Evolutionary conservation across 306 rosid genomes (phyloP), one percentile per base, ranked within the genome.

Genomic region (Rosa chinensis): DNA sequence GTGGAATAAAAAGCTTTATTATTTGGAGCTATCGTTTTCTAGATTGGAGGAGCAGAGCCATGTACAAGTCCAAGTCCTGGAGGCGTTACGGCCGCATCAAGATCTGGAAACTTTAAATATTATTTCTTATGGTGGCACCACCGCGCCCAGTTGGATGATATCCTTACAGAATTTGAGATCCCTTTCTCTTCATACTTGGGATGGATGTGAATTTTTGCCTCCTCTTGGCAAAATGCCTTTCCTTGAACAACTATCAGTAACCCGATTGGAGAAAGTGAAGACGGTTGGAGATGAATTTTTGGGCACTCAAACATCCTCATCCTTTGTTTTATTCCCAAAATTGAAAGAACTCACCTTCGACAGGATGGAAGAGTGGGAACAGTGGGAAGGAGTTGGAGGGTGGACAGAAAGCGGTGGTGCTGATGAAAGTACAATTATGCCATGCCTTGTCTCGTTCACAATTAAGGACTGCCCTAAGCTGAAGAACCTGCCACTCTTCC

Each of bases 11-110:
- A 59, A 73, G 42, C 37, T 73, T 1, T 42, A 11, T 0, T 1
- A 0, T 1, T 53, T 73, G 66, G 0, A 0, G 0, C 16, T 73
- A 18, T 0, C 3, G 0, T 32, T 73, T 52, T 4, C 17, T 0
- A 1, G 0, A 25, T 5, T 4, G 7, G 18, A 13, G 14, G 42
- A 28, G 67, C 16, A 62, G 13, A 21, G 3, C 7, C 67, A 6
- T 32, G 35, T 32, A 32, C 35, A 32, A 61, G 39, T 79, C 5
- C 35, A 32, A 61, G 39, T 79, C 5, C 78, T 79, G 17, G 64
- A 79, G 14, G 63, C 66, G 44, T 48, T 79, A 4, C 40, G 39
- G 3, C 82, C 78, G 53, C 82, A 72, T 23, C 78, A 50, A 37
- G 43, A 62, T 32, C 35, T 32, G 35, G 35, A 32, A 32, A 32